phyloP scores from a whole-genome alignment of 2,329 filamentous ascomycete genomes.

The Clonostachys rhizophaga region DNA sequence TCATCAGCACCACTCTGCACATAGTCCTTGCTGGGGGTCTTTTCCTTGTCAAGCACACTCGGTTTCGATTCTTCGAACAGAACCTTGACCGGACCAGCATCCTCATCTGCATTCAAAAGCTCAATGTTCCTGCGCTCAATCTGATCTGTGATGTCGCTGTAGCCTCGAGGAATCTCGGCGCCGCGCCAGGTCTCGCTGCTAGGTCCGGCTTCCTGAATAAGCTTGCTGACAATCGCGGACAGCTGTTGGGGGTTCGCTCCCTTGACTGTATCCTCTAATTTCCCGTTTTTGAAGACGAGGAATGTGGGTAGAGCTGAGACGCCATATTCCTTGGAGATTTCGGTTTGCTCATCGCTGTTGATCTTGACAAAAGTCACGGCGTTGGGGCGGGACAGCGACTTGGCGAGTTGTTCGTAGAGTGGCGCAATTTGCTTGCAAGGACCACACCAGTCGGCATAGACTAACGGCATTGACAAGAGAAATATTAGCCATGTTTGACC shows the following conservation, averaged over 20 bases:
- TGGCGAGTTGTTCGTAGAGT: slow-evolving; percentile 72
- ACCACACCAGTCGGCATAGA: slow-evolving; percentile 83
- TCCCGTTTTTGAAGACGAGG: slow-evolving; percentile 74
- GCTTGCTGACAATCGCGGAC: slow-evolving; percentile 64
- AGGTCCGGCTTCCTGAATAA: slow-evolving; percentile 53
- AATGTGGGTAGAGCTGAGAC: slow-evolving; percentile 86
- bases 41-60: slow-evolving; percentile 49
- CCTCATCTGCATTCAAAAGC: slow-evolving; percentile 79
- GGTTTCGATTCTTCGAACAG: slow-evolving; percentile 71
- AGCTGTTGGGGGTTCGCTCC: slow-evolving; percentile 72
- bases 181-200: slow-evolving; percentile 62
- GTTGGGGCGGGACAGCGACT: slow-evolving; percentile 64
- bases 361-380: slow-evolving; percentile 82
- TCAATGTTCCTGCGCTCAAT: slow-evolving; percentile 78
- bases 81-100: slow-evolving; percentile 66
- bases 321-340: slow-evolving; percentile 68
- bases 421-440: slow-evolving; percentile 83
- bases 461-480: slow-evolving; percentile 32
- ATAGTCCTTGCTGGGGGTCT: slow-evolving; percentile 62
- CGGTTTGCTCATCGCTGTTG: slow-evolving; percentile 72
- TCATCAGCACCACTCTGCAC: slow-evolving; percentile 96
- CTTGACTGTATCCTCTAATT: slow-evolving; percentile 62
- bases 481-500: slow-evolving; percentile 4
- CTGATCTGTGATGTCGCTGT: slow-evolving; percentile 76
- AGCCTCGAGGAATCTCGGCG: slow-evolving; percentile 71